Percentiles rank a stretch among this genome's conserved stretches.
Conservation (phyloP, 176 grass and related monocot species). For the Alopecurus myosuroides region DNA sequence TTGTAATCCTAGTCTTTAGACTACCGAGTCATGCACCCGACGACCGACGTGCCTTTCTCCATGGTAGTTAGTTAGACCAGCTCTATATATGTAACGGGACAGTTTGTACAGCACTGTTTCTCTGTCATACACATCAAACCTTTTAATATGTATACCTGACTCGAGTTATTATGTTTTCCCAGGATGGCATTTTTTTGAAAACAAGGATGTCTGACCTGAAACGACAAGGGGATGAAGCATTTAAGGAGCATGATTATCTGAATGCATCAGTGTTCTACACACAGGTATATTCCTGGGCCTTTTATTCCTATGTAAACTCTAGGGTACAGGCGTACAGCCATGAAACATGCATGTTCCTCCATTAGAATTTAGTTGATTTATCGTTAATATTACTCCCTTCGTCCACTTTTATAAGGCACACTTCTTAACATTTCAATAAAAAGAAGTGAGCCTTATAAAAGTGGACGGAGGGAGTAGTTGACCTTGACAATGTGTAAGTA, state of each 20-base stretch:
- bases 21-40: neutral
- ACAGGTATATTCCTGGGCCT: neutral
- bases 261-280: slow-evolving; percentile 12
- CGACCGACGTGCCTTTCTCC: too few relatives aligned
- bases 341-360: neutral
- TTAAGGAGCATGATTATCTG: slow-evolving; percentile 39
- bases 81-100: too few relatives aligned
- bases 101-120: neutral
- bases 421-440: too few relatives aligned
- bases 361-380: neutral
- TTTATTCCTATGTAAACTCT: neutral
- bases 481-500: neutral
- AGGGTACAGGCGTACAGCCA: neutral
- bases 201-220: slow-evolving; percentile 22
- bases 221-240: slow-evolving; percentile 15
- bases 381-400: neutral
- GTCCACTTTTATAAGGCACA: too few relatives aligned
- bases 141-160: neutral
- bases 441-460: too few relatives aligned
- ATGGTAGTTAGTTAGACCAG: too few relatives aligned
- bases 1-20: neutral
- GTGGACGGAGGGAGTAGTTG: too few relatives aligned
- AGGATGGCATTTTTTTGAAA: slow-evolving; percentile 24
- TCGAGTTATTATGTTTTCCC: neutral
- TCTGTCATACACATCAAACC: neutral